Evolutionary conservation across 1,284 basidiomycete genomes (phyloP).

Genomic region (Pseudozyma sp.): DNA sequence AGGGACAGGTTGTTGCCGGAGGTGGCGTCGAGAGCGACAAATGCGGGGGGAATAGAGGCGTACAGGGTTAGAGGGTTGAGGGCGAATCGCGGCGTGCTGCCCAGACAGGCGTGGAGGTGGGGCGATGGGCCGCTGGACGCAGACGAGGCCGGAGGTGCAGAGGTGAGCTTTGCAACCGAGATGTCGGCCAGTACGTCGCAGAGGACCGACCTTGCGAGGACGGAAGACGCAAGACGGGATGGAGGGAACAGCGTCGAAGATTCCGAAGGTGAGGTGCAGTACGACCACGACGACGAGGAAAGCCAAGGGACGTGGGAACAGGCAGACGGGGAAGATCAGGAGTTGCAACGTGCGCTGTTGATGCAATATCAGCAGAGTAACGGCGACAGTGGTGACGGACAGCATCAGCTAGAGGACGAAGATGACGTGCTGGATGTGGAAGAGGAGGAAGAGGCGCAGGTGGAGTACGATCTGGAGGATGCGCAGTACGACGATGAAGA

Average conservation of each 20-base stretch:
- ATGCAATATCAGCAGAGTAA: conserved; percentile 20
- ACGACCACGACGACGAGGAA: neutral
- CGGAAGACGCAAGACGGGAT: too few species aligned
- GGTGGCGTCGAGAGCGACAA: conserved; percentile 12
- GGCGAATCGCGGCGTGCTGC: conserved; percentile 24
- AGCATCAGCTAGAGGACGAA: conserved; percentile 3
- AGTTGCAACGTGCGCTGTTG: conserved; percentile 23
- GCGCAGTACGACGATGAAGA: conserved; percentile 11
- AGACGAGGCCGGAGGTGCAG: neutral
- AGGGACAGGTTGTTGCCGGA: conserved; percentile 26
- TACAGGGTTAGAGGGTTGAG: conserved; percentile 31
- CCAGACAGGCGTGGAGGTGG: conserved; percentile 27
- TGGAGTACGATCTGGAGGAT: conserved; percentile 9
- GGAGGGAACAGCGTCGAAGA: neutral
- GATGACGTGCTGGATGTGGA: conserved; percentile 7
- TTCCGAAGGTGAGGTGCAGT: neutral
- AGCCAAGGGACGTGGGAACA: conserved; percentile 3
- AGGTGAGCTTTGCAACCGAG: conserved; percentile 9
- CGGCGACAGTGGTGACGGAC: neutral
- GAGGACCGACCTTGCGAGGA: neutral
- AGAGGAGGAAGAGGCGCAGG: conserved; percentile 4
- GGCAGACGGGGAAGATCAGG: conserved; percentile 12
- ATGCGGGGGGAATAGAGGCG: conserved; percentile 13
- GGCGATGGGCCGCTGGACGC: conserved; percentile 6
- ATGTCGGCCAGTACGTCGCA: conserved; percentile 9